phyloP scores from a whole-genome alignment of 805 yeast species.

The Nakazawaea molendinolei region DNA sequence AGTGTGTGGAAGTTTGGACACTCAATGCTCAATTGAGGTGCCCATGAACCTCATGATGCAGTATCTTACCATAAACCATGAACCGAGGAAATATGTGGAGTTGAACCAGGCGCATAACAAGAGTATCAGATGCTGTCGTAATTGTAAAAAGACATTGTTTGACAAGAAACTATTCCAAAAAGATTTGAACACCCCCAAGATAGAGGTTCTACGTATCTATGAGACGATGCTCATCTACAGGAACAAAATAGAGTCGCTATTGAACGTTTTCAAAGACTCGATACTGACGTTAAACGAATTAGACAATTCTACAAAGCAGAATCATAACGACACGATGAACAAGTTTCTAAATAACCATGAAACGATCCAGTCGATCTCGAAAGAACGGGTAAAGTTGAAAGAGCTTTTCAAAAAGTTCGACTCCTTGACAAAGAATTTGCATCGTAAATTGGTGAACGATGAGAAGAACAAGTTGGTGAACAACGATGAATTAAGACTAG shows the following conservation, averaged over 20 bases:
- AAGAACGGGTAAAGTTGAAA: conserved; percentile 37
- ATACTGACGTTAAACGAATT: conserved; percentile 1
- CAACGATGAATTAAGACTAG: conserved; percentile 38
- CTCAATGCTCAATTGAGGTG: conserved; percentile 69
- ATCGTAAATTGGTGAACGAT: conserved; percentile 19
- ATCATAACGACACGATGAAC: conserved; percentile 5
- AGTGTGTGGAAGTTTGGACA: conserved; percentile 62
- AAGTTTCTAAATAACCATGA: conserved; percentile 12
- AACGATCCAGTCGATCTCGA: conserved; percentile 29
- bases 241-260: conserved; percentile 15
- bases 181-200: conserved; percentile 29
- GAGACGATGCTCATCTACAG: conserved; percentile 20
- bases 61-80: conserved; percentile 24
- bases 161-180: conserved; percentile 41
- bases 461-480: conserved; percentile 17
- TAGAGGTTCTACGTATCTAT: conserved; percentile 33
- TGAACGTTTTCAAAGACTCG: conserved; percentile 15
- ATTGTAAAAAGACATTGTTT: conserved; percentile 61
- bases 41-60: conserved; percentile 39
- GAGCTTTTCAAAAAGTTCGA: conserved; percentile 48
- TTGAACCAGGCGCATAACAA: conserved; percentile 16
- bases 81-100: conserved; percentile 21
- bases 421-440: conserved; percentile 35
- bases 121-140: conserved; percentile 54
- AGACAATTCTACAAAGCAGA: conserved; percentile 3